Base-by-base conservation (phyloP, 768 basidiomycete genomes). In the Flagelloscypha sp. region DNA sequence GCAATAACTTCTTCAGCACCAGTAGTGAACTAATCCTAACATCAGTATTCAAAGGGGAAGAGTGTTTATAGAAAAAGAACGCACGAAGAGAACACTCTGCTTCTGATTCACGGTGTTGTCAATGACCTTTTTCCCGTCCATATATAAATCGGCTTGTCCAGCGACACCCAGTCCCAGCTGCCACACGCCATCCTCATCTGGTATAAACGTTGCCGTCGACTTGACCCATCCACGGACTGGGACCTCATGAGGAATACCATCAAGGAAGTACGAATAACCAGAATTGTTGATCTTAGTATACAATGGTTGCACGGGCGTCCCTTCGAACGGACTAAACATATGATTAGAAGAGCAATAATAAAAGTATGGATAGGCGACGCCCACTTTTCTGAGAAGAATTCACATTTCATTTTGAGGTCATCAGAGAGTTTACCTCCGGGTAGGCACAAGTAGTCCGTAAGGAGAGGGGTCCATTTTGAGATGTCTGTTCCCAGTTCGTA, bases 151-250 rank as follows among this genome's bases (percentile, higher is more conserved):
- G 17, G 63, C 70, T 5, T 47, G 36, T 13, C 69, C 69, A 11
- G 66, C 62, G 31, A 66, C 43, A 44, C 53, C 65, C 35, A 71
- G 47, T 2, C 66, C 68, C 31, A 79, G 52, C 36, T 72, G 66
- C 59, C 68, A 65, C 47, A 72, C 61, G 16, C 72, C 62, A 50
- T 63, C 52, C n/a, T n/a, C n/a, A n/a, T n/a, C n/a, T n/a, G n/a
- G n/a, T n/a, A n/a, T n/a, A n/a, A n/a, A n/a, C n/a, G n/a, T n/a
- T n/a, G n/a, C n/a, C n/a, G n/a, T n/a, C n/a, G n/a, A n/a, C n/a
- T n/a, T n/a, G n/a, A n/a, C n/a, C n/a, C n/a, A n/a, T n/a, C n/a
- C n/a, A n/a, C n/a, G n/a, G n/a, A n/a, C n/a, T n/a, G n/a, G n/a
- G n/a, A n/a, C n/a, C n/a, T n/a, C n/a, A n/a, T n/a, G n/a, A n/a